These are phyloP conservation scores for Petunia hybrid DNA, from an alignment of 305 asterid genomes.

Conservation along the genomic window DNA sequence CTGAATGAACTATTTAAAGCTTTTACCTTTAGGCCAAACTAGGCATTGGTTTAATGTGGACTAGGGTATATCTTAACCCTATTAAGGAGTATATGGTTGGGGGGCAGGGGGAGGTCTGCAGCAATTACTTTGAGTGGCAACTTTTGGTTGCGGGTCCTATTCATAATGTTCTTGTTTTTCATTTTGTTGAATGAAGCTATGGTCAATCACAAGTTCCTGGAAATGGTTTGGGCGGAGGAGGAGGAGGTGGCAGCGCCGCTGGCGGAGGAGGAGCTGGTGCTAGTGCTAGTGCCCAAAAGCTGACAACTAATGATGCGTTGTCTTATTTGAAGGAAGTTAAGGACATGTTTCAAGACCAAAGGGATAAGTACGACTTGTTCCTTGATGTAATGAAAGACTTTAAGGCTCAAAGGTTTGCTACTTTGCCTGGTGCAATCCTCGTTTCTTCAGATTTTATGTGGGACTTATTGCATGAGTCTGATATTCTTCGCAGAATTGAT, in stretches of 20 bases:
- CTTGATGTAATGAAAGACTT: slow-evolving; percentile 96
- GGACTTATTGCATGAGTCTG: not conserved
- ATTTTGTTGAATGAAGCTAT: slow-evolving; percentile 33
- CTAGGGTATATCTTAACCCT: not conserved
- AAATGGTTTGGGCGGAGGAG: slow-evolving; percentile 38
- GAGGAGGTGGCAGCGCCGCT: slow-evolving; percentile 50
- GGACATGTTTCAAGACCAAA: slow-evolving; percentile 91
- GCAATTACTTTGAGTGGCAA: not conserved
- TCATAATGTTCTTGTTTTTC: not conserved
- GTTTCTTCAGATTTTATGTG: not conserved
- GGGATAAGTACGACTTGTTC: slow-evolving; percentile 83
- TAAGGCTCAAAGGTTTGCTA: slow-evolving; percentile 87
- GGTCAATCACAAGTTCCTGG: slow-evolving; percentile 46
- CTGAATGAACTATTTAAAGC: not conserved
- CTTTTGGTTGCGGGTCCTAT: slow-evolving; percentile 6
- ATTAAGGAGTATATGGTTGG: not conserved
- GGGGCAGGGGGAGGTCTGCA: not conserved
- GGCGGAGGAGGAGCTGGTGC: slow-evolving; percentile 53
- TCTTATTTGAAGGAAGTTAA: slow-evolving; percentile 93
- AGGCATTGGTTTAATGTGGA: not conserved
- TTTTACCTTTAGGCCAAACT: not conserved
- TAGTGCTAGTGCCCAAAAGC: slow-evolving; percentile 65
- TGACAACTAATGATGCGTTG: slow-evolving; percentile 87
- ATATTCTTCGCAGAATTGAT: slow-evolving; percentile 67
- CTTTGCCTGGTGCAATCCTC: slow-evolving; percentile 20